Conservation (phyloP, 768 basidiomycete genomes). For the Boletus eberwhitei region DNA sequence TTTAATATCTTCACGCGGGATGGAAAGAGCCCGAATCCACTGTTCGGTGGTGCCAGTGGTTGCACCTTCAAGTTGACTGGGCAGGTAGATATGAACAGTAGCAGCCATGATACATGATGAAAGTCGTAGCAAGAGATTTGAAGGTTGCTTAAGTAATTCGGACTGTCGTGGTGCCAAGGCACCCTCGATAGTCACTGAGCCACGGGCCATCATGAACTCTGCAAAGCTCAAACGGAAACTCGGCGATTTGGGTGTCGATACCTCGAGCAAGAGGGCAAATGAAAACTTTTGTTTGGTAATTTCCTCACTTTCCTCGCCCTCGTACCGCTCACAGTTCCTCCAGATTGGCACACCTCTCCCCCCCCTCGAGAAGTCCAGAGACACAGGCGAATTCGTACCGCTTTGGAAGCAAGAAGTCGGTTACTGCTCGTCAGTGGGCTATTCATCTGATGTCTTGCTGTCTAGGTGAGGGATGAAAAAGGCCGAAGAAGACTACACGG, state of each 20-base stretch:
- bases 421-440: conserved; percentile 16
- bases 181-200: background rate
- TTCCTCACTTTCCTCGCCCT: background rate
- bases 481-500: conserved; percentile 92
- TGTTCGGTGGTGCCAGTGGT: background rate
- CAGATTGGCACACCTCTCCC: conserved; percentile 95
- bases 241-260: conserved; percentile 73
- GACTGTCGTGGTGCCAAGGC: too few relatives aligned
- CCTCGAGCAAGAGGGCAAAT: conserved; percentile 64
- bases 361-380: conserved; percentile 89
- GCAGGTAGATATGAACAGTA: background rate
- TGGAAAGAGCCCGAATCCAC: background rate
- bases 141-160: background rate
- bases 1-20: too few relatives aligned
- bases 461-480: conserved; percentile 87
- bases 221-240: conserved; percentile 79
- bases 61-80: too few relatives aligned
- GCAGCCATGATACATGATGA: too few relatives aligned
- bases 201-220: conserved; percentile 36
- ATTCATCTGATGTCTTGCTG: conserved; percentile 12
- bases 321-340: conserved; percentile 1
- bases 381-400: conserved; percentile 92
- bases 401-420: conserved; percentile 96
- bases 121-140: too few relatives aligned
- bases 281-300: conserved; percentile 84